A percentile compares a stretch with the other conserved stretches of the same genome.
Evolutionary conservation across 108 stramenopile genomes (phyloP).

Genomic region (Cylindrotheca closterium): DNA sequence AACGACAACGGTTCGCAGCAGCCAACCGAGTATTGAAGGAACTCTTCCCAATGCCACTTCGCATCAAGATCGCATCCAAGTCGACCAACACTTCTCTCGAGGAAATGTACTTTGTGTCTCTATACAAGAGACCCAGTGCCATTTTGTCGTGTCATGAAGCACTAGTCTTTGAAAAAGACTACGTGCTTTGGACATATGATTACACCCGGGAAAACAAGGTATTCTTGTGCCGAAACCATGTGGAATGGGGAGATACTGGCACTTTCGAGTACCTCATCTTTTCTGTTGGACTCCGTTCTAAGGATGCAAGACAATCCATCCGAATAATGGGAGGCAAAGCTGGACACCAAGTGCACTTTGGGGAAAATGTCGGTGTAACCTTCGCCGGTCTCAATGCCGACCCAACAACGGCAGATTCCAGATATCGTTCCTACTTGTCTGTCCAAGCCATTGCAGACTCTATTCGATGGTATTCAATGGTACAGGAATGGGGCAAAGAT

Average conservation of each 20-base stretch:
- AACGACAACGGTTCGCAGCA: slow-evolving; percentile 1
- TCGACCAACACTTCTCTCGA: neutral
- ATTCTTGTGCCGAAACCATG: slow-evolving; percentile 6
- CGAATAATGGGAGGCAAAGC: neutral
- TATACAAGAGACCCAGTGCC: neutral
- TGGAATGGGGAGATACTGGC: neutral
- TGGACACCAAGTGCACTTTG: neutral
- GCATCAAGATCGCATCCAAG: neutral
- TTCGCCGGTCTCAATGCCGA: neutral
- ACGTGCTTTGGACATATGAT: slow-evolving; percentile 9
- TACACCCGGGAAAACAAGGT: slow-evolving; percentile 6
- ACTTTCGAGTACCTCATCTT: neutral
- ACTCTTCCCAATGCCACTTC: neutral
- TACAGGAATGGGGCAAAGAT: slow-evolving; percentile 1
- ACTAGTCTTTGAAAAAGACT: neutral
- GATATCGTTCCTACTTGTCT: neutral
- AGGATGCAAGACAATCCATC: neutral
- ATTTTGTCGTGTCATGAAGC: neutral
- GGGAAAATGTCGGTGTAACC: neutral
- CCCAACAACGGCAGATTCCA: neutral
- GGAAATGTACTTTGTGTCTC: neutral
- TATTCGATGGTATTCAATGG: neutral
- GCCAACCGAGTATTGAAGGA: neutral
- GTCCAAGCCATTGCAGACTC: neutral
- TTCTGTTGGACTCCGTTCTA: neutral